A percentile compares a stretch with the other conserved stretches of the same genome.
phyloP scores from a whole-genome alignment of 192 early-diverging fungal genomes.

The Coemansia sp. region DNA sequence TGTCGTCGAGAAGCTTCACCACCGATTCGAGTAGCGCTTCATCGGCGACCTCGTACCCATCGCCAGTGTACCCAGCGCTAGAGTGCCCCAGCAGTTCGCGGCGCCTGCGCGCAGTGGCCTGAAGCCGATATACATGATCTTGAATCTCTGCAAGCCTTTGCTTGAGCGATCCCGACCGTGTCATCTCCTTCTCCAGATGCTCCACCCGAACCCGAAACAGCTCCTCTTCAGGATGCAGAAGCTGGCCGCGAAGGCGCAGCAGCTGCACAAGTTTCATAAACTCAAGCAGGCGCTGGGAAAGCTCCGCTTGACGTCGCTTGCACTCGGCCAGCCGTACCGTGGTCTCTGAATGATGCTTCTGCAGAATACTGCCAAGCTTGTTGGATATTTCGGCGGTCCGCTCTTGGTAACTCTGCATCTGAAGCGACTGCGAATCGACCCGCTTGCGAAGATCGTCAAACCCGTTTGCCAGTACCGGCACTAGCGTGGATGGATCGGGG shows the following conservation, averaged over 20 bases:
- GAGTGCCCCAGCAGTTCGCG: constrained; percentile 31
- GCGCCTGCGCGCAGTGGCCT: constrained; percentile 51
- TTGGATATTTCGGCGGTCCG: constrained; percentile 66
- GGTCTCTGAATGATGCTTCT: constrained; percentile 71
- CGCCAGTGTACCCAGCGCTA: constrained; percentile 7
- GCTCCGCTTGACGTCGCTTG: constrained; percentile 69
- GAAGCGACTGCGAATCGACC: constrained; percentile 68
- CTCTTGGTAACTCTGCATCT: constrained; percentile 62
- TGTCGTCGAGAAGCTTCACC: constrained; percentile 54
- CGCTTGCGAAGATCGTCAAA: constrained; percentile 89
- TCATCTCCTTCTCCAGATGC: constrained; percentile 67
- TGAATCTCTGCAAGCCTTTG: constrained; percentile 79
- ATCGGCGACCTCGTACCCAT: constrained; percentile 57
- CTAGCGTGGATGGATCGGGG: constrained; percentile 84
- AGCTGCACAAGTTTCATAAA: constrained; percentile 86
- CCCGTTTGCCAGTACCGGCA: constrained; percentile 85
- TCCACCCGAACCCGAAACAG: constrained; percentile 68
- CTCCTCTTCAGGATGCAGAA: constrained; percentile 82
- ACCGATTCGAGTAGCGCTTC: constrained; percentile 57
- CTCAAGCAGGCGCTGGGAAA: constrained; percentile 74
- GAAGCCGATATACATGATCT: constrained; percentile 71
- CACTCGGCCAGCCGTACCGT: constrained; percentile 70
- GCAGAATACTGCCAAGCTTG: constrained; percentile 57
- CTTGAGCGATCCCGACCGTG: constrained; percentile 74
- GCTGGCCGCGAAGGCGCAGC: constrained; percentile 75